Base-by-base conservation (phyloP, 352 stramenopile species). In the Globisporangium paroecandrum region DNA sequence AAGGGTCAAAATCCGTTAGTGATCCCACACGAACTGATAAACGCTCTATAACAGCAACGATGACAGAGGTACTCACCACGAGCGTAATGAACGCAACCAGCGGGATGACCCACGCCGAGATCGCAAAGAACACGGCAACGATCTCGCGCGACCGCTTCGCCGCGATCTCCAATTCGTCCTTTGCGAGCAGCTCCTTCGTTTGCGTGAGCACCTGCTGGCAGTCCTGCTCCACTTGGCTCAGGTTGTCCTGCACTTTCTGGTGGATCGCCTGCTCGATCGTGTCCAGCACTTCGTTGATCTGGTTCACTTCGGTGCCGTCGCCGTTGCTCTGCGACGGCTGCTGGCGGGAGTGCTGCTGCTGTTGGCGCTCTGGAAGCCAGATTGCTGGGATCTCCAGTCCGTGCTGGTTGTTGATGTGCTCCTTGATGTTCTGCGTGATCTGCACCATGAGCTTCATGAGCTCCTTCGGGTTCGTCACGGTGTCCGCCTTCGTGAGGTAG, bases 381-480 rank as follows among this genome's bases (percentile, higher is more conserved):
- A 90, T 89, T 49, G 79, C 77, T 8, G 79, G 79, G 53, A 90
- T 84, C 66, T 90, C 78, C 25, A 85, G 74, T 2, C 77, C 77
- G 64, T 89, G 80, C 65, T 84, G 79, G 71, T 89, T 87, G 63
- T 90, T 83, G 66, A 90, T 85, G 69, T 84, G 74, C 38, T 84
- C 73, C 66, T 83, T 81, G 70, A 87, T 85, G 63, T 83, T 87
- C 58, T 89, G 79, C 32, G 79, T 89, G 69, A 87, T 87, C 57
- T 87, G 80, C 32, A 87, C 77, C 70, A 84, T 84, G 49, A 90
- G 73, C 66, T 88, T 88, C 79, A 87, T 88, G 29, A 90, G 67
- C 59, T 90, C 82, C 41, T 83, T 84, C 24, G 81, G 75, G 64
- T 80, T 83, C 41, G 74, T 77, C 53, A 89, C 74, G 8, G 79